Conservation (phyloP, 176 grass and related monocot species). For the Musa schizocarpa region DNA sequence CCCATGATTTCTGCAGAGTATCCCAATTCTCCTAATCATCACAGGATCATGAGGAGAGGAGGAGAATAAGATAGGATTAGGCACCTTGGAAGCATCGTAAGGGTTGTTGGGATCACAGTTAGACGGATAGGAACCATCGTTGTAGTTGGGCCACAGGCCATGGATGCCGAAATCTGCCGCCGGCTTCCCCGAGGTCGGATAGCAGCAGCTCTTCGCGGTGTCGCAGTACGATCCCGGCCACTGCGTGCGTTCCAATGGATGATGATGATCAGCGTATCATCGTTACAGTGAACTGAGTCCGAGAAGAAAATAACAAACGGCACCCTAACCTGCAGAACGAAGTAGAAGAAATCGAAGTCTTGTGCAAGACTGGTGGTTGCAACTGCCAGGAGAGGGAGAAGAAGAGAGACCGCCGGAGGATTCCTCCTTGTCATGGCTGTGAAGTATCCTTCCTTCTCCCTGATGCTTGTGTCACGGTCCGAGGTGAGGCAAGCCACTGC, state of each 20-base stretch:
- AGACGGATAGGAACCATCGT: slow-evolving; percentile 79
- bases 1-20: no score
- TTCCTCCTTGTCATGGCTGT: neutral
- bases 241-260: slow-evolving; percentile 18
- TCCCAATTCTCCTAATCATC: no score
- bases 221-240: slow-evolving; percentile 94
- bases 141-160: slow-evolving; percentile 87
- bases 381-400: neutral
- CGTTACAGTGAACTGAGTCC: no score
- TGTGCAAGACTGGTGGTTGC: neutral
- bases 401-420: neutral
- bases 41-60: no score
- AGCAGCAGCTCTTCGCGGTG: slow-evolving; percentile 80
- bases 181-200: slow-evolving; percentile 74
- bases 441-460: neutral
- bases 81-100: slow-evolving; percentile 59
- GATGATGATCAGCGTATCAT: no score
- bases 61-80: no score
- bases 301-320: no score
- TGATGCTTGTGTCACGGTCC: no score
- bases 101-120: slow-evolving; percentile 43
- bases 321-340: neutral
- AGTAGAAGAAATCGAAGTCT: slow-evolving; percentile 16
- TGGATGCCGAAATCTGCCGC: slow-evolving; percentile 88
- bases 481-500: no score